phyloP scores from a whole-genome alignment of 2,329 filamentous ascomycete genomes.

The Sporothrix euskadiensis region DNA sequence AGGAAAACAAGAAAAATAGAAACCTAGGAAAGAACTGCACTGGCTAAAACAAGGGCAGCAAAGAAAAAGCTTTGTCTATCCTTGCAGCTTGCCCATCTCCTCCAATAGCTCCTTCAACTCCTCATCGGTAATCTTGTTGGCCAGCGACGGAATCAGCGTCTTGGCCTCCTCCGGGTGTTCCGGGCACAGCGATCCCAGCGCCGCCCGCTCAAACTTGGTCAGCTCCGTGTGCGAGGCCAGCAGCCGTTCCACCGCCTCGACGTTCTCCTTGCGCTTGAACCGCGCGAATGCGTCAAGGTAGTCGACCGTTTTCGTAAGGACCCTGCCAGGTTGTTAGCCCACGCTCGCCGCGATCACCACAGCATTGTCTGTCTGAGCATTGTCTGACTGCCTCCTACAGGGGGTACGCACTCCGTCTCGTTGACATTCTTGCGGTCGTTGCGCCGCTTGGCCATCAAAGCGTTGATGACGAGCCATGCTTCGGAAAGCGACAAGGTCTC shows the following conservation, averaged over 20 bases:
- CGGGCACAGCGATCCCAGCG: conserved; percentile 88
- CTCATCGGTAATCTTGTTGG: conserved; percentile 86
- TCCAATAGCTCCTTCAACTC: conserved; percentile 85
- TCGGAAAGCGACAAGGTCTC: conserved; percentile 91
- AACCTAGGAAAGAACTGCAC: background rate
- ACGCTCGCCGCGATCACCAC: too few relatives aligned
- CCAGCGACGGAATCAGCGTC: conserved; percentile 85
- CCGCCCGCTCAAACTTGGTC: conserved; percentile 88
- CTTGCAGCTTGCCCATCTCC: conserved; percentile 79
- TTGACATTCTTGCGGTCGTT: conserved; percentile 79
- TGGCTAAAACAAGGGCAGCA: background rate
- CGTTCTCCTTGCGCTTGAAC: conserved; percentile 92
- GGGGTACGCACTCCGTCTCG: conserved; percentile 68
- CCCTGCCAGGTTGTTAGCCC: conserved; percentile 47
- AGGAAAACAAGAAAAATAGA: background rate
- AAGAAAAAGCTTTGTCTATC: conserved; percentile 27
- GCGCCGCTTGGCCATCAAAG: conserved; percentile 77
- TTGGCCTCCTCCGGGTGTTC: conserved; percentile 94
- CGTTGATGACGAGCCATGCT: conserved; percentile 87
- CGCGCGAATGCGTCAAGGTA: conserved; percentile 94
- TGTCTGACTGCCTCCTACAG: too few relatives aligned
- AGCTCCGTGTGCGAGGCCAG: conserved; percentile 77
- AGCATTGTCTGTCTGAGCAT: background rate
- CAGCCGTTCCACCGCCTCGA: conserved; percentile 88
- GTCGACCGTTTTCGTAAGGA: conserved; percentile 82